Percentiles rank a stretch among this genome's conserved stretches.
Conservation (phyloP, 1,284 basidiomycete species). For the Cutaneotrichosporon sp. region DNA sequence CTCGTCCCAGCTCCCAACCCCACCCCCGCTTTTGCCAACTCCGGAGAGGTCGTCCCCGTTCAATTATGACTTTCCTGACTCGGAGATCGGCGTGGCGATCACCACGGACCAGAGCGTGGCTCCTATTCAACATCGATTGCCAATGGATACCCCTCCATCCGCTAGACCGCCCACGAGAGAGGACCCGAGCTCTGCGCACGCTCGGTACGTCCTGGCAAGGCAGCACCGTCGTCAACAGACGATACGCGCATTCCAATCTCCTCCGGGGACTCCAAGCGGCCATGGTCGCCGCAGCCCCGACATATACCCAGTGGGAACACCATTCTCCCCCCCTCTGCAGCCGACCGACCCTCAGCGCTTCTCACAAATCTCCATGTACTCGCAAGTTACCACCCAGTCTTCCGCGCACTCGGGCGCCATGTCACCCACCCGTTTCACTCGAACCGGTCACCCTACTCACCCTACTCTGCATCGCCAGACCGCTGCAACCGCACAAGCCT, state of each 20-base stretch:
- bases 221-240: conserved; percentile 38
- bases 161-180: conserved; percentile 1
- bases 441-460: conserved; percentile 6
- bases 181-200: conserved; percentile 25
- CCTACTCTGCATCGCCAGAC: conserved; percentile 1
- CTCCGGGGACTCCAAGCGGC: conserved; percentile 6
- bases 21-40: conserved; percentile 8
- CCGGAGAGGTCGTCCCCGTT: conserved; percentile 11
- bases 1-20: background rate
- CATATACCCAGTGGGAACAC: background rate
- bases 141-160: conserved; percentile 8
- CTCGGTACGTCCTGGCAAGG: conserved; percentile 34
- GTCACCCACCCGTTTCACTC: background rate
- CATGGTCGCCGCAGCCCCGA: background rate
- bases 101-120: conserved; percentile 18
- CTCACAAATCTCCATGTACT: conserved; percentile 6
- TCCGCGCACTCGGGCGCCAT: background rate
- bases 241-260: conserved; percentile 37
- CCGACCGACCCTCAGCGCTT: background rate
- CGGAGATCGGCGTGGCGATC: conserved; percentile 34
- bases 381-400: background rate
- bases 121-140: conserved; percentile 1
- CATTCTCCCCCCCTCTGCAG: no score
- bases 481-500: no score
- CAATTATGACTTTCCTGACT: conserved; percentile 6